Base-by-base conservation (phyloP, 495 filamentous ascomycete genomes). In the Ascodesmis nigricans region DNA sequence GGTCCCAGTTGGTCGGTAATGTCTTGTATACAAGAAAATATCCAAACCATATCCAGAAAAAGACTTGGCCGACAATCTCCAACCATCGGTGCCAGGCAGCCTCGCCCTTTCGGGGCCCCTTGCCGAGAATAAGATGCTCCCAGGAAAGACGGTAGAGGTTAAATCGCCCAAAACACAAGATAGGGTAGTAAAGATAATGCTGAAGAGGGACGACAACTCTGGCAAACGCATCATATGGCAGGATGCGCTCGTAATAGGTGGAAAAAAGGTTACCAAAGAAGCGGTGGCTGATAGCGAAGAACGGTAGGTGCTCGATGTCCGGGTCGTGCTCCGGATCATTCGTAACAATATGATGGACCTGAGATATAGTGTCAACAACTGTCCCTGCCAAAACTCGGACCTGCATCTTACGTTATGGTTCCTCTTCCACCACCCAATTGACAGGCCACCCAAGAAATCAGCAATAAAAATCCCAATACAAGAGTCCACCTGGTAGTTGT, bases 251-350 rank as follows among this genome's bases (percentile, higher is more conserved):
- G 54, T 97, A 91, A 56, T 84, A 97, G 4, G 78, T 81, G 34
- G 81, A 91, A 33, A 66, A 66, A 16, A 97, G 59, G 36, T 58
- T 71, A 16, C 56, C 59, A 36, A 93, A 66, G 45, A 95, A 79
- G 29, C 79, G 69, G 50, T 91, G 87, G 5, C 75, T 83, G 36
- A 93, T 64, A 42, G 87, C 87, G 52, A 97, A 78, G 59, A 95
- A 83, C 1, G 87, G 87, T 60, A 97, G 73, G 44, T 92, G 81
- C 54, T 97, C 72, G 41, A 93, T 97, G 54, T 97, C 87, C 1
- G 87, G 87, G 51, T 97, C 87, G 53, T 97, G 87, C 52, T 93
- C 87, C 16, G 87, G 79, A 30, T 74, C 75, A 55, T 97, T 97
- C 11, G 87, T 97, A 21, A 97, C 77, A 44, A 97, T 81, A 45